These are phyloP conservation scores for Musa balbisiana DNA, from an alignment of 202 grass and related monocot species.

Conservation along the genomic window DNA sequence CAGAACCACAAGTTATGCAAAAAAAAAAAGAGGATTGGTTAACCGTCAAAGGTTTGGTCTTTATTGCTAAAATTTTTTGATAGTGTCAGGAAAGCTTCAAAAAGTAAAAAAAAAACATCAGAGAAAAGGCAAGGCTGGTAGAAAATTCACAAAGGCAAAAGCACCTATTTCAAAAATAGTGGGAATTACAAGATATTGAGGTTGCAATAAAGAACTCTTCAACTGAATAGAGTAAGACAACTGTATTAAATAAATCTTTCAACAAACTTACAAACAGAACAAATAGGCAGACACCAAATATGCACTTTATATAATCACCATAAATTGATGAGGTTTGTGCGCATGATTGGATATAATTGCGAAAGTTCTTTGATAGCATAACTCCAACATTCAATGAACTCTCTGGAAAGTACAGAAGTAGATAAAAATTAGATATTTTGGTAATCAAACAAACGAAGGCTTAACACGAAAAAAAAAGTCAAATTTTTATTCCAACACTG, in stretches of 20 bases:
- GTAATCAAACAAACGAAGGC: neutral
- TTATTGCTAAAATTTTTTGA: neutral
- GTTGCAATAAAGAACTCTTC: neutral
- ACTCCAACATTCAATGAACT: neutral
- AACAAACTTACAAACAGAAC: no score
- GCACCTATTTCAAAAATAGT: neutral
- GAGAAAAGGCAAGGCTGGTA: no score
- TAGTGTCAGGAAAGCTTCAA: neutral
- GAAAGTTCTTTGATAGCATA: neutral
- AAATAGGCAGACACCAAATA: no score
- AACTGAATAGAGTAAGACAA: neutral
- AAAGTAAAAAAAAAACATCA: neutral
- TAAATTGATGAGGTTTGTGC: no score
- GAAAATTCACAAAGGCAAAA: neutral
- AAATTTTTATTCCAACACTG: neutral
- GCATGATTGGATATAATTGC: no score
- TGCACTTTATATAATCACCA: no score
- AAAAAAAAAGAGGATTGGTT: neutral
- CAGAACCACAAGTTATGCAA: neutral
- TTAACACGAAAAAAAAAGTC: neutral
- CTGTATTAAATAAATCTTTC: no score
- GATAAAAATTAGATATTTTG: neutral
- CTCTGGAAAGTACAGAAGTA: neutral
- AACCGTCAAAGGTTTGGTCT: no score
- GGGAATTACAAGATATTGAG: neutral